These are phyloP conservation scores for Rubroshorea leprosula DNA, from an alignment of 345 rosid species.

Conservation along the genomic window DNA sequence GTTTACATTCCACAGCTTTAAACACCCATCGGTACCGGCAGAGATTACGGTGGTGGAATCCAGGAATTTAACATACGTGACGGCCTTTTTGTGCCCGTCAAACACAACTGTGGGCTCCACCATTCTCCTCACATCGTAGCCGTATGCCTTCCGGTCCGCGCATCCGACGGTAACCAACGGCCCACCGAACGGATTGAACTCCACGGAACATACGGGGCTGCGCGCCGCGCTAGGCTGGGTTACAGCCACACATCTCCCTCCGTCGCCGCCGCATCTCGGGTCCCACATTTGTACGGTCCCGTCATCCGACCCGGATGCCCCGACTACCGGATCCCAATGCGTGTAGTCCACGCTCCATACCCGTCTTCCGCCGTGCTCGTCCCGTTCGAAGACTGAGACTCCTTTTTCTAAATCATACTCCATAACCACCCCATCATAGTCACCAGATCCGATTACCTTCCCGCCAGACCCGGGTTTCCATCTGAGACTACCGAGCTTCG, in stretches of 20 bases:
- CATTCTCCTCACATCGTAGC: constrained; percentile 54
- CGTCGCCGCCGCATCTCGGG: constrained; percentile 38
- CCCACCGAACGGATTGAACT: constrained; percentile 63
- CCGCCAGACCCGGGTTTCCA: constrained; percentile 64
- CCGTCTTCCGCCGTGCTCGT: constrained; percentile 89
- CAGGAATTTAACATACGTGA: constrained; percentile 58
- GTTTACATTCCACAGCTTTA: constrained; percentile 55
- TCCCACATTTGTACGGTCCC: constrained; percentile 94
- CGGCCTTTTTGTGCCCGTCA: constrained; percentile 65
- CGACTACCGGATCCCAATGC: constrained; percentile 33
- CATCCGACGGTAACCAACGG: constrained; percentile 59
- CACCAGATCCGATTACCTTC: constrained; percentile 66
- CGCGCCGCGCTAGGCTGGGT: constrained; percentile 44
- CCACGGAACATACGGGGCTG: constrained; percentile 62
- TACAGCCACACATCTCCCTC: constrained; percentile 34
- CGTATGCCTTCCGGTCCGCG: constrained; percentile 64
- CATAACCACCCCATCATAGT: constrained; percentile 85
- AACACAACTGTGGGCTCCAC: constrained; percentile 37
- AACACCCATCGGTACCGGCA: constrained; percentile 63
- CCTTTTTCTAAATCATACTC: constrained; percentile 70
- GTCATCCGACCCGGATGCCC: constrained; percentile 89
- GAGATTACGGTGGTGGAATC: constrained; percentile 37
- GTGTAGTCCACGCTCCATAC: constrained; percentile 89
- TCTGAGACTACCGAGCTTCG: constrained; percentile 75
- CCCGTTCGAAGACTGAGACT: constrained; percentile 68